Conservation (phyloP, 2,329 filamentous ascomycete species). For the Paecilomyces dactylethromorphus region DNA sequence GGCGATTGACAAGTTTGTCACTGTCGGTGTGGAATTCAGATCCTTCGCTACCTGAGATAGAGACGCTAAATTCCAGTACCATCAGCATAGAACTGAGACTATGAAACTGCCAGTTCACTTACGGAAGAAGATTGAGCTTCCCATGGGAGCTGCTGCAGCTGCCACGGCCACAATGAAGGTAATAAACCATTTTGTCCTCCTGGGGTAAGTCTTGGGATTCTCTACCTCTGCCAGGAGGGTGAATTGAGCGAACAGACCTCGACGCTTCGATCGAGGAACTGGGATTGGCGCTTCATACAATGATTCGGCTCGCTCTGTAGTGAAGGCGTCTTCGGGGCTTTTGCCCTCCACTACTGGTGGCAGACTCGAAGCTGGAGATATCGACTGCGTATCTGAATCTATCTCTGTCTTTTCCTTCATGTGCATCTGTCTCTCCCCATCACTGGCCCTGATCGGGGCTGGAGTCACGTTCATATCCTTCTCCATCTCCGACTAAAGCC, state of each 20-base stretch:
- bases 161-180: constrained; percentile 72
- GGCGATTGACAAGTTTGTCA: constrained; percentile 69
- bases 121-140: constrained; percentile 79
- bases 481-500: background rate
- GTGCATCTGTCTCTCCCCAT: background rate
- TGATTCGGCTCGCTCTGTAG: constrained; percentile 9
- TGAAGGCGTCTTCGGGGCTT: constrained; percentile 5
- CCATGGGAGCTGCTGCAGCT: constrained; percentile 72
- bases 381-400: constrained; percentile 11
- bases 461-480: background rate
- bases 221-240: constrained; percentile 73
- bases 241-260: constrained; percentile 67
- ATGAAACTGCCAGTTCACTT: constrained; percentile 28
- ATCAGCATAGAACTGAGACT: background rate
- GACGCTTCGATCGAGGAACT: constrained; percentile 50
- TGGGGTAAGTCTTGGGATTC: constrained; percentile 65
- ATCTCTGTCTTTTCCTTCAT: background rate
- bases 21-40: constrained; percentile 55
- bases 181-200: constrained; percentile 75
- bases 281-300: constrained; percentile 33
- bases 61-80: constrained; percentile 48
- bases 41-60: constrained; percentile 58
- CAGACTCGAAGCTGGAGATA: constrained; percentile 12
- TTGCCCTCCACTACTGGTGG: constrained; percentile 14
- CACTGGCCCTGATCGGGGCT: background rate